phyloP scores from a whole-genome alignment of 768 basidiomycete genomes.

The Trametes meyenii region DNA sequence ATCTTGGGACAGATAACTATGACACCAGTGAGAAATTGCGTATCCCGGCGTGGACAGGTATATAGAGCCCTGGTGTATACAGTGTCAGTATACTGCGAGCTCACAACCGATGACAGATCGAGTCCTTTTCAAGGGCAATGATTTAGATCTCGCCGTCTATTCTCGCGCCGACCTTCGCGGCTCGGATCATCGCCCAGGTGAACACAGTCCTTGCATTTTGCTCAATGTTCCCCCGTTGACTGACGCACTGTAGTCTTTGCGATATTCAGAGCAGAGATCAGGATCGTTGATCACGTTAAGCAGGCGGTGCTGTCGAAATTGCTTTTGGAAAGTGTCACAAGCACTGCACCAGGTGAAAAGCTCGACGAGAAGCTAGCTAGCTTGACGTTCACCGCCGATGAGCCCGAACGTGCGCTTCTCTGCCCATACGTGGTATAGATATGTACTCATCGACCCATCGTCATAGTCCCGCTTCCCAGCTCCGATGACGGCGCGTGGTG shows the following conservation, averaged over 20 bases:
- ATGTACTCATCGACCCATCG: slow-evolving; percentile 5
- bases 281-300: slow-evolving; percentile 78
- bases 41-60: slow-evolving; percentile 97
- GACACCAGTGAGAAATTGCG: slow-evolving; percentile 97
- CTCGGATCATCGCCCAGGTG: slow-evolving; percentile 97
- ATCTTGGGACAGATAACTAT: slow-evolving; percentile 79
- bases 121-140: slow-evolving; percentile 79
- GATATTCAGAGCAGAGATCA: slow-evolving; percentile 75
- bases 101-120: slow-evolving; percentile 60
- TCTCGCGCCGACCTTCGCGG: slow-evolving; percentile 81
- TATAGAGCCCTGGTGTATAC: slow-evolving; percentile 21
- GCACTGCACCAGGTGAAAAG: slow-evolving; percentile 65
- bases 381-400: slow-evolving; percentile 51
- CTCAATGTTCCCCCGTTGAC: background rate
- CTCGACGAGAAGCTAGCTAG: slow-evolving; percentile 71
- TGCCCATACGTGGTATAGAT: background rate
- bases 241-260: slow-evolving; percentile 65
- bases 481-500: slow-evolving; percentile 81
- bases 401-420: slow-evolving; percentile 44
- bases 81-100: background rate
- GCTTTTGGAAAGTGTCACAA: slow-evolving; percentile 64
- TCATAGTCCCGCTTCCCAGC: slow-evolving; percentile 82
- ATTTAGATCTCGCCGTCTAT: slow-evolving; percentile 77
- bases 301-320: slow-evolving; percentile 68
- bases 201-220: slow-evolving; percentile 11